phyloP scores from a whole-genome alignment of 441 rosid species.

The Hypseocharis bilobata region DNA sequence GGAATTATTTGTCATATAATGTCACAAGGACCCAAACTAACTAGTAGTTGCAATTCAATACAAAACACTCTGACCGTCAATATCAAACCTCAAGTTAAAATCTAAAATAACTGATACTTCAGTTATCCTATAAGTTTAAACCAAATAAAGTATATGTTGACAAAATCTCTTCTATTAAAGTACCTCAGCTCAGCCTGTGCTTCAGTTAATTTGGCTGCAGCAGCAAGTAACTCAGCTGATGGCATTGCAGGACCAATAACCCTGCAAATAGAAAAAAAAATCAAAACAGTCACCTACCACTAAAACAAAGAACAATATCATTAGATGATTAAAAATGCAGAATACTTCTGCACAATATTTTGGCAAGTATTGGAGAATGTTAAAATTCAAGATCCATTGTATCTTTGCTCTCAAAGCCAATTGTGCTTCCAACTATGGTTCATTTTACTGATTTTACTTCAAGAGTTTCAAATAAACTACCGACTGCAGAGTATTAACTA shows the following conservation, averaged over 20 bases:
- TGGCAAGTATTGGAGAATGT: not conserved
- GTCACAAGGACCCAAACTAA: slow-evolving; percentile 11
- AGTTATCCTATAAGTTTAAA: not conserved
- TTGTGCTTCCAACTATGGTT: not conserved
- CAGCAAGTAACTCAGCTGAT: slow-evolving; percentile 82
- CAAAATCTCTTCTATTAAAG: not conserved
- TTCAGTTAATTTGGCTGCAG: slow-evolving; percentile 86
- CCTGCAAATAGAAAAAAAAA: slow-evolving; percentile 34
- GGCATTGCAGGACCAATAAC: slow-evolving; percentile 88
- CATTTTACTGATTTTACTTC: not conserved
- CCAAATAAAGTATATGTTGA: not conserved
- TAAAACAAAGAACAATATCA: slow-evolving; percentile 8
- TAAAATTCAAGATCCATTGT: not conserved
- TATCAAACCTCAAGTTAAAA: not conserved
- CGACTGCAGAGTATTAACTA: not conserved
- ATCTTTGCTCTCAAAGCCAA: not conserved
- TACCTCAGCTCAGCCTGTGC: slow-evolving; percentile 85
- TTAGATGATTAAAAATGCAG: not conserved
- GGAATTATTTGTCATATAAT: slow-evolving; percentile 20
- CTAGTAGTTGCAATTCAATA: slow-evolving; percentile 8
- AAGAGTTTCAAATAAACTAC: not conserved
- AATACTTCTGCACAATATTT: not conserved
- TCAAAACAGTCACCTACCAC: too few species aligned
- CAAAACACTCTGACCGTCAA: not conserved
- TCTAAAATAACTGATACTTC: slow-evolving; percentile 10